Conservation (phyloP, 768 basidiomycete genomes). For the Rhodotorula diobovata region DNA sequence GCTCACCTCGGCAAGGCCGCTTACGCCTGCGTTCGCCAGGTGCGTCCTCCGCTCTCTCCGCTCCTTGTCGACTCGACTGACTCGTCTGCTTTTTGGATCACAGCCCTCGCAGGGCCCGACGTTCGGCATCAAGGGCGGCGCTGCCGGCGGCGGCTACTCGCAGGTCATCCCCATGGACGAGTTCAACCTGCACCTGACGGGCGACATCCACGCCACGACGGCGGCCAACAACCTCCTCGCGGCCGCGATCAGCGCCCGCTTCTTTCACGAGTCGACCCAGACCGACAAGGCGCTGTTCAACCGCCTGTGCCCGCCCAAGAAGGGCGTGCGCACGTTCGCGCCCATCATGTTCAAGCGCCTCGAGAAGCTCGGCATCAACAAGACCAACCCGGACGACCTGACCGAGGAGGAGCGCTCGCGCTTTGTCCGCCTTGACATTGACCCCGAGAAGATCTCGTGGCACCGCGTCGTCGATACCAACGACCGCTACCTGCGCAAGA, state of each 20-base stretch:
- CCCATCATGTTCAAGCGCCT: conserved; percentile 94
- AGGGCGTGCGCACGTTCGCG: conserved; percentile 89
- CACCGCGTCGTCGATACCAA: conserved; percentile 93
- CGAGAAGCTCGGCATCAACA: conserved; percentile 88
- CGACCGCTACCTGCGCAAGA: conserved; percentile 90
- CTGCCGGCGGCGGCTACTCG: conserved; percentile 95
- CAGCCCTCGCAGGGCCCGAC: conserved; percentile 68
- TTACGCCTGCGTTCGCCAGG: conserved; percentile 95
- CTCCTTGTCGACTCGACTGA: no score
- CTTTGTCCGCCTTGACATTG: conserved; percentile 88
- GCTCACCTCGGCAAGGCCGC: conserved; percentile 87
- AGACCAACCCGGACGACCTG: conserved; percentile 84
- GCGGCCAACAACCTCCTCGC: conserved; percentile 96
- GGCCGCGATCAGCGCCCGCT: conserved; percentile 91
- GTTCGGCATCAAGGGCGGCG: conserved; percentile 98
- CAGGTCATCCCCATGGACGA: conserved; percentile 99
- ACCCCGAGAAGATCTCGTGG: conserved; percentile 85
- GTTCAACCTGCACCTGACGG: conserved; percentile 91
- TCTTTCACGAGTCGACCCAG: conserved; percentile 95
- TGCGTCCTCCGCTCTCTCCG: conserved; percentile 55
- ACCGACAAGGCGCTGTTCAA: conserved; percentile 90
- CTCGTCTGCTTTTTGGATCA: no score
- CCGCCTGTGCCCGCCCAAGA: conserved; percentile 85
- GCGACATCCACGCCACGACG: conserved; percentile 95
- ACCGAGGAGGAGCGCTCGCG: conserved; percentile 84